These are phyloP conservation scores for Metschnikowia baotianmanensis DNA, from an alignment of 805 yeast genomes.

Conservation along the genomic window DNA sequence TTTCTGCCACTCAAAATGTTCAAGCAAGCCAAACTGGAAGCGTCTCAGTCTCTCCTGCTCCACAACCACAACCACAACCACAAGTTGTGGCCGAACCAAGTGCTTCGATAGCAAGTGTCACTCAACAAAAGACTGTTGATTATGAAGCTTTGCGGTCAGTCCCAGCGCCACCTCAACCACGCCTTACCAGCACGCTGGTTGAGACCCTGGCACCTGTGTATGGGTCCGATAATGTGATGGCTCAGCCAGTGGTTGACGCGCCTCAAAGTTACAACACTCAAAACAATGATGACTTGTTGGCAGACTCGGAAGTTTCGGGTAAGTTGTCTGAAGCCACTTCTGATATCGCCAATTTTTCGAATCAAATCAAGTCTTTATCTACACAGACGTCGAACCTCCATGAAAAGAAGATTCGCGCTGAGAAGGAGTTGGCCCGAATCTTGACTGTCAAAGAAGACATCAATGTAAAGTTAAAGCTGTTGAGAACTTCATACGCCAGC, in stretches of 20 bases:
- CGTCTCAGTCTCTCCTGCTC: background rate
- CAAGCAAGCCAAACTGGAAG: no score
- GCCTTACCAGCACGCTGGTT: background rate
- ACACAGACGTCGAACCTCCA: slow-evolving; percentile 69
- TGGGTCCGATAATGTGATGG: background rate
- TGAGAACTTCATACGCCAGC: slow-evolving; percentile 70
- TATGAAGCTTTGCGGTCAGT: slow-evolving; percentile 51
- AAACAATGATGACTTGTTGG: slow-evolving; percentile 48
- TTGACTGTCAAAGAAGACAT: slow-evolving; percentile 67
- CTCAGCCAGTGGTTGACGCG: background rate
- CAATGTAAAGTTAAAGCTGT: slow-evolving; percentile 61
- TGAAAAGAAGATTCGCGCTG: slow-evolving; percentile 71
- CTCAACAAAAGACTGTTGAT: slow-evolving; percentile 28
- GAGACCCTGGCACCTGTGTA: background rate
- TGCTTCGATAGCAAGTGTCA: background rate
- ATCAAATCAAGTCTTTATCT: slow-evolving; percentile 77
- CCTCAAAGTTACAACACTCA: slow-evolving; percentile 4
- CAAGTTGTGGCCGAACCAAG: background rate
- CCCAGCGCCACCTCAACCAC: slow-evolving; percentile 41
- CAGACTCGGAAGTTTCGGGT: slow-evolving; percentile 60
- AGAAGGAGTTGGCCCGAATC: slow-evolving; percentile 70
- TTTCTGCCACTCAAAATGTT: slow-evolving; percentile 5
- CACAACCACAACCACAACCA: background rate
- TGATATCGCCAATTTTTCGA: slow-evolving; percentile 82
- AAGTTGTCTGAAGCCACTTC: slow-evolving; percentile 76